Conservation (phyloP, 1,284 basidiomycete species). For the Irpex rosettiformis region DNA sequence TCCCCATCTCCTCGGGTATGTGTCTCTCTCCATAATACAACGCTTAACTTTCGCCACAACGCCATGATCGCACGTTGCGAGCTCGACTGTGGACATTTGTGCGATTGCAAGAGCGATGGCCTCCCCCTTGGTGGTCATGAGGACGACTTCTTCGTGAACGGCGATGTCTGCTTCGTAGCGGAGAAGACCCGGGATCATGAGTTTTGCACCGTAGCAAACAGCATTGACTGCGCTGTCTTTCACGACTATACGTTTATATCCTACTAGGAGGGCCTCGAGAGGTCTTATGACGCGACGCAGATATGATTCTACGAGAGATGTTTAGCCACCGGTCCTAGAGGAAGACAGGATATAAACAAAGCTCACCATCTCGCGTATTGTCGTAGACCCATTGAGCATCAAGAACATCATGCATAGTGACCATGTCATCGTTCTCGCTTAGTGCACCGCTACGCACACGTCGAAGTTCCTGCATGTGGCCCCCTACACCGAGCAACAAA, state of each 20-base stretch:
- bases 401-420: slow-evolving; percentile 99
- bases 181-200: slow-evolving; percentile 98
- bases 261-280: slow-evolving; percentile 89
- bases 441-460: slow-evolving; percentile 95
- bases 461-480: slow-evolving; percentile 99
- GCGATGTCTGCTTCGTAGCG: slow-evolving; percentile 97
- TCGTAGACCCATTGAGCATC: slow-evolving; percentile 99
- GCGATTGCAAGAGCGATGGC: slow-evolving; percentile 96
- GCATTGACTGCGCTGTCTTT: slow-evolving; percentile 99
- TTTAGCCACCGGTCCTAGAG: neutral
- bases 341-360: slow-evolving; percentile 1
- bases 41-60: slow-evolving; percentile 99
- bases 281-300: slow-evolving; percentile 94
- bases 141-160: slow-evolving; percentile 94
- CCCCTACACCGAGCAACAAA: slow-evolving; percentile 92
- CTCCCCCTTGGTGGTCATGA: slow-evolving; percentile 99
- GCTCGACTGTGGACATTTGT: slow-evolving; percentile 99
- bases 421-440: slow-evolving; percentile 97
- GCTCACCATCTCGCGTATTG: slow-evolving; percentile 89
- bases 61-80: slow-evolving; percentile 97
- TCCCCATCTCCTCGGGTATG: slow-evolving; percentile 98
- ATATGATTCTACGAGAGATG: slow-evolving; percentile 74
- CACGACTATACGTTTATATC: slow-evolving; percentile 99
- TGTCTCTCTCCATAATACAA: slow-evolving; percentile 99
- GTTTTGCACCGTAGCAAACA: slow-evolving; percentile 98